Conservation (phyloP, 2,329 filamentous ascomycete species). For the Cercospora zeae-maydis region DNA sequence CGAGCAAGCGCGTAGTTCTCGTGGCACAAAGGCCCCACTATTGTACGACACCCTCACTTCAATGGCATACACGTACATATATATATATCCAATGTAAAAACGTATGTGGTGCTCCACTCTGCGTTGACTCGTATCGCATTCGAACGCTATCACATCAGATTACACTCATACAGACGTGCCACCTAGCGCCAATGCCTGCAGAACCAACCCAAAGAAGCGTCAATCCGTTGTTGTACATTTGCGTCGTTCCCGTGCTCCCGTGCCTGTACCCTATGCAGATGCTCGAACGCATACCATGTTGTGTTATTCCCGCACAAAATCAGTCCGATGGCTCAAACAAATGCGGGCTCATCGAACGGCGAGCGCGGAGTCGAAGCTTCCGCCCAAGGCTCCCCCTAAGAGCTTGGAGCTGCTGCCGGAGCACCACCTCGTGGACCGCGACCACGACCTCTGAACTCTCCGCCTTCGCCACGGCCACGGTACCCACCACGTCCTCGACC, state of each 20-base stretch:
- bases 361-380: not conserved
- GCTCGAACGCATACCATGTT: constrained; percentile 11
- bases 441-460: constrained; percentile 25
- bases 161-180: constrained; percentile 15
- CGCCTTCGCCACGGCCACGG: constrained; percentile 41
- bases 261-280: constrained; percentile 11
- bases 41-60: not conserved
- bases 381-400: constrained; percentile 17
- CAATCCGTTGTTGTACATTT: constrained; percentile 12
- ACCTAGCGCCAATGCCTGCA: constrained; percentile 10
- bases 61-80: not conserved
- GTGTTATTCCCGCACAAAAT: not conserved
- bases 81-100: not conserved
- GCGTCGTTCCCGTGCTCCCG: constrained; percentile 8
- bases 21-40: not conserved
- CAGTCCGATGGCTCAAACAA: not conserved
- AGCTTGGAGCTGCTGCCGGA: constrained; percentile 18
- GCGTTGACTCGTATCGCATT: constrained; percentile 3
- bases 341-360: not conserved
- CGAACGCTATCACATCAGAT: constrained; percentile 11
- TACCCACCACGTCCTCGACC: constrained; percentile 40
- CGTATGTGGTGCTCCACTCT: not conserved
- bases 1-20: not conserved
- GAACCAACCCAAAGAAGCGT: constrained; percentile 9
- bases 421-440: constrained; percentile 26